phyloP scores from a whole-genome alignment of 345 rosid species.

The Microcos paniculata region DNA sequence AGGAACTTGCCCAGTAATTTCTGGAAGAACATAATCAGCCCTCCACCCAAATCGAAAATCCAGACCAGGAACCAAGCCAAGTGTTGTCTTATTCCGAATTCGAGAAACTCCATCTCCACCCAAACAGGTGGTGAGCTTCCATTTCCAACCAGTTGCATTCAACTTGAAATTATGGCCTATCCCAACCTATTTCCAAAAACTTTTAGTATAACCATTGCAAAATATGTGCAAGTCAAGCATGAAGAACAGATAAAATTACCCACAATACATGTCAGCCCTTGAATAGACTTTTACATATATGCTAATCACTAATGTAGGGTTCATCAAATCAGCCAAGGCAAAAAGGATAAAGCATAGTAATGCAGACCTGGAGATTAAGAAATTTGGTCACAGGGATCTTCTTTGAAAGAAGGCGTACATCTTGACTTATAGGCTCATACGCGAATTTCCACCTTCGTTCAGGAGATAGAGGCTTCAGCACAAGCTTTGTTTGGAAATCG shows the following conservation, averaged over 20 bases:
- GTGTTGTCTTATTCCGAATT: conserved; percentile 72
- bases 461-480: conserved; percentile 72
- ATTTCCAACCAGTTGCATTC: conserved; percentile 83
- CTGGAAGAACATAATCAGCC: conserved; percentile 89
- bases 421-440: conserved; percentile 71
- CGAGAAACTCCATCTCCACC: conserved; percentile 90
- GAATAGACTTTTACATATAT: neutral
- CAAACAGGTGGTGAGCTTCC: conserved; percentile 83
- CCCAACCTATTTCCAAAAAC: conserved; percentile 55
- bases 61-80: conserved; percentile 76
- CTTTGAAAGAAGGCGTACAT: conserved; percentile 67
- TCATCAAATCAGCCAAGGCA: neutral
- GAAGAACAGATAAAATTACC: conserved; percentile 1
- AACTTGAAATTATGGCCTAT: conserved; percentile 75
- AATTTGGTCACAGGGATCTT: conserved; percentile 83
- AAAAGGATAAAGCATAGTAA: conserved; percentile 2
- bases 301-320: neutral
- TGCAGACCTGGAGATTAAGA: conserved; percentile 75
- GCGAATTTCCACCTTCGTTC: conserved; percentile 80
- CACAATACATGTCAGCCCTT: neutral
- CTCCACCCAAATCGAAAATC: conserved; percentile 91
- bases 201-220: neutral
- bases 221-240: conserved; percentile 5
- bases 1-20: conserved; percentile 71
- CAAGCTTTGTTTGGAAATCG: conserved; percentile 82